A percentile compares a stretch with the other conserved stretches of the same genome.
phyloP scores from a whole-genome alignment of 176 grass and related monocot species.

The Tillandsia leiboldiana region DNA sequence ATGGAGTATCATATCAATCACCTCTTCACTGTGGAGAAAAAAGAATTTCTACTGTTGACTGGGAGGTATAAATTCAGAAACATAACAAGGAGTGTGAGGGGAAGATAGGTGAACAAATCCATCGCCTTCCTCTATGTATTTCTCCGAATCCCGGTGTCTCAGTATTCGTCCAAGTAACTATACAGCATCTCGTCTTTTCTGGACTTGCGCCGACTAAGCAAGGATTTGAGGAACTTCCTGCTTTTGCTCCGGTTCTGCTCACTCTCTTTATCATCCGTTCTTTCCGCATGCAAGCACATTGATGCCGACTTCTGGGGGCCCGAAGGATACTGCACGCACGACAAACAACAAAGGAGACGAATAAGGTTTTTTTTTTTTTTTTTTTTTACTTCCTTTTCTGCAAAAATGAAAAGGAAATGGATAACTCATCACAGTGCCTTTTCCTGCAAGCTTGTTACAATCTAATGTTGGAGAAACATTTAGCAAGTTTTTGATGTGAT shows the following conservation, averaged over 20 bases:
- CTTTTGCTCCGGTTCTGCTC: conserved; percentile 64
- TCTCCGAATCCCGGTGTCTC: conserved; percentile 3
- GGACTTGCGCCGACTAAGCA: conserved; percentile 90
- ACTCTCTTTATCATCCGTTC: conserved; percentile 36
- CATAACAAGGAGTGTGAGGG: not conserved
- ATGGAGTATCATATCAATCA: too few species aligned
- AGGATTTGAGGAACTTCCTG: conserved; percentile 71
- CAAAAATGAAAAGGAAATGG: too few species aligned
- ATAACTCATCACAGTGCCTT: too few species aligned
- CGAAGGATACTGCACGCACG: conserved; percentile 20
- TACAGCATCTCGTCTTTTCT: conserved; percentile 64
- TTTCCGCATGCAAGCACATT: conserved; percentile 45
- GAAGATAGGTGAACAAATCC: not conserved
- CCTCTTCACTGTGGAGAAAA: too few species aligned
- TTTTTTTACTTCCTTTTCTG: too few species aligned
- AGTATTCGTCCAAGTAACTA: conserved; percentile 64
- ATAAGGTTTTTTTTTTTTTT: too few species aligned
- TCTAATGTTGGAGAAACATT: not conserved
- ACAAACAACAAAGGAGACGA: conserved; percentile 10
- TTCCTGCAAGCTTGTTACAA: not conserved
- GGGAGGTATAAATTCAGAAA: not conserved
- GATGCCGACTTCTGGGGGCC: conserved; percentile 54
- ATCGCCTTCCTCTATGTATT: not conserved
- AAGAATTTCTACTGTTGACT: too few species aligned
- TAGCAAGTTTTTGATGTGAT: not conserved